Percentiles rank a stretch among this genome's conserved stretches.
phyloP scores from a whole-genome alignment of 768 basidiomycete genomes.

The Suillus brevipes region DNA sequence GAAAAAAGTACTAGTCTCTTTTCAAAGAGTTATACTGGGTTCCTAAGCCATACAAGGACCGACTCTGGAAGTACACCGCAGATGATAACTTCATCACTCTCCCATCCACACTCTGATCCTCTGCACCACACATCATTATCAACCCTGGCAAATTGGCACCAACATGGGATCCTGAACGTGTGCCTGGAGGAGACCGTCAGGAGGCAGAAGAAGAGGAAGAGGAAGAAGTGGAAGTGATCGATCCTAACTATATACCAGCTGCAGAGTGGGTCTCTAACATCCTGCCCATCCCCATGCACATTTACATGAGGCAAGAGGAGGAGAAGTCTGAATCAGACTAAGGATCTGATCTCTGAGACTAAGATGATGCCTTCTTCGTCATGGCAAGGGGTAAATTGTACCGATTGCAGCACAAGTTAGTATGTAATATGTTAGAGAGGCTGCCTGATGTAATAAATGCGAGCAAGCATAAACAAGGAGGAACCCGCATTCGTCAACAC shows the following conservation, averaged over 20 bases:
- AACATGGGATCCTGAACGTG: not conserved
- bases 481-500: no score
- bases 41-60: not conserved
- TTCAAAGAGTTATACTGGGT: constrained; percentile 1
- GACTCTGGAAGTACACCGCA: not conserved
- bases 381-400: no score
- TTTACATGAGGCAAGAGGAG: not conserved
- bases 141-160: not conserved
- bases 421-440: no score
- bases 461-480: no score
- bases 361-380: no score
- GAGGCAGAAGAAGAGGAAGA: not conserved
- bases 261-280: not conserved
- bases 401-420: no score
- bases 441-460: no score
- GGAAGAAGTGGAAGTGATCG: not conserved
- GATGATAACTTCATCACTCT: not conserved
- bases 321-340: no score
- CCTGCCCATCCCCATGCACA: not conserved
- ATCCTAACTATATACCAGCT: not conserved
- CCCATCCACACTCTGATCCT: not conserved
- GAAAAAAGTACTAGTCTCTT: not conserved
- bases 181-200: not conserved
- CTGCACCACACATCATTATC: not conserved
- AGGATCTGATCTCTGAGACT: no score